Base-by-base conservation (phyloP, 176 grass and related monocot genomes). In the Tuctoria greenei region DNA sequence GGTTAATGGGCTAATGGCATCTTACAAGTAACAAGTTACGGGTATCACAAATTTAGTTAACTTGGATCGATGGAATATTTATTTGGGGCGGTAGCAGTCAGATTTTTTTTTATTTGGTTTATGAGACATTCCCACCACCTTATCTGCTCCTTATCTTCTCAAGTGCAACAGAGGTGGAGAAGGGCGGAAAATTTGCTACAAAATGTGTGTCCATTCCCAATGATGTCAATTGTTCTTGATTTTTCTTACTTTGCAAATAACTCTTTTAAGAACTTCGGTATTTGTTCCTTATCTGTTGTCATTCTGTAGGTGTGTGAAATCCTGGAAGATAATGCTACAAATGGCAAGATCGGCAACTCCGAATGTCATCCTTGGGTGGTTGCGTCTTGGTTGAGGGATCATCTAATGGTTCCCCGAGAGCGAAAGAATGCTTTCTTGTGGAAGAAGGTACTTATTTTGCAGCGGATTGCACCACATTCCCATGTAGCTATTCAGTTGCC, bases 311-410 rank as follows among this genome's bases (percentile, higher is more conserved):
- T 93, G 18, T 98, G 95, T 84, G 95, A 98, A 78, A 88, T 98
- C 45, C 92, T 96, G 69, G 81, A 96, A 92, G 89, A 96, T 78
- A 92, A 89, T 87, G 86, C 81, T 16, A 18, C 55, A 61, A 82
- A 60, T 59, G 37, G 49, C 4, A 82, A 85, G 68, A 76, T 56
- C 25, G 87, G 63, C 15, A 82, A 80, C 46, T 52, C 78, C 36
- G 67, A 81, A 49, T 76, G 81, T 21, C 81, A 96, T 35, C 77
- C 77, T 80, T 96, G 89, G 89, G 69, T 96, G 70, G 92, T 92
- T 67, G 83, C 86, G 24, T 96, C 92, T 76, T 96, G 92, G 92
- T 72, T 96, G 71, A 88, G 84, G 37, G 92, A 96, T 89, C 86
- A 98, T 86, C 76, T 98, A 39, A 64, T 98, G 41, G 67, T 76